Percentiles rank a stretch among this genome's conserved stretches.
Conservation (phyloP, 2,329 filamentous ascomycete genomes). For the Aphanocladium album region DNA sequence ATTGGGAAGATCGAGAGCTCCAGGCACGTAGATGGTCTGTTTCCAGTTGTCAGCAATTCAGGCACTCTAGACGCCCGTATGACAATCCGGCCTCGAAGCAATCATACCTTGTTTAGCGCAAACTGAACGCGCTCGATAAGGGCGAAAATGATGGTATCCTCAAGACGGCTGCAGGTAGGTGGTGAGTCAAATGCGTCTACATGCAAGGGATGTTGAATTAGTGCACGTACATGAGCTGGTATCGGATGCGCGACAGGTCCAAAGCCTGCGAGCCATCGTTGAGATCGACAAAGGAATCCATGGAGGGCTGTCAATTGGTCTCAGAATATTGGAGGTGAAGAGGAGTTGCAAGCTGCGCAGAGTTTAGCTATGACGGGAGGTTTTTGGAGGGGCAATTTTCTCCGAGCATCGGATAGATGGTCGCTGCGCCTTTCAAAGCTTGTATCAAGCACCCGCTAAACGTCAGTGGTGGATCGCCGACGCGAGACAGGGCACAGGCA, state of each 20-base stretch:
- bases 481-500: not conserved
- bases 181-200: not conserved
- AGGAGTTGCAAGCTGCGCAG: not conserved
- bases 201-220: not conserved
- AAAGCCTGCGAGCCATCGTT: constrained; percentile 79
- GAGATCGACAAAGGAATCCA: constrained; percentile 89
- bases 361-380: not conserved
- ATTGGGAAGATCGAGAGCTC: constrained; percentile 72
- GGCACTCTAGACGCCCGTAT: not conserved
- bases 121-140: constrained; percentile 98
- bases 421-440: not conserved
- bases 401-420: constrained; percentile 5
- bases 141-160: constrained; percentile 97
- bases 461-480: not conserved
- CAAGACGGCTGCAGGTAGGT: constrained; percentile 64
- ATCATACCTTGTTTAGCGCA: constrained; percentile 63
- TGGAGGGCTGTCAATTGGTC: constrained; percentile 36
- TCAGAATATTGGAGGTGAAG: not conserved
- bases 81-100: not conserved
- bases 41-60: not conserved
- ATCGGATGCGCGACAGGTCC: constrained; percentile 87
- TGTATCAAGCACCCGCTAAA: not conserved
- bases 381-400: constrained; percentile 10
- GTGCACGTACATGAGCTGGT: constrained; percentile 79
- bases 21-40: constrained; percentile 73